Base-by-base conservation (phyloP, 805 yeast species). In the Hagleromyces aurorensis region DNA sequence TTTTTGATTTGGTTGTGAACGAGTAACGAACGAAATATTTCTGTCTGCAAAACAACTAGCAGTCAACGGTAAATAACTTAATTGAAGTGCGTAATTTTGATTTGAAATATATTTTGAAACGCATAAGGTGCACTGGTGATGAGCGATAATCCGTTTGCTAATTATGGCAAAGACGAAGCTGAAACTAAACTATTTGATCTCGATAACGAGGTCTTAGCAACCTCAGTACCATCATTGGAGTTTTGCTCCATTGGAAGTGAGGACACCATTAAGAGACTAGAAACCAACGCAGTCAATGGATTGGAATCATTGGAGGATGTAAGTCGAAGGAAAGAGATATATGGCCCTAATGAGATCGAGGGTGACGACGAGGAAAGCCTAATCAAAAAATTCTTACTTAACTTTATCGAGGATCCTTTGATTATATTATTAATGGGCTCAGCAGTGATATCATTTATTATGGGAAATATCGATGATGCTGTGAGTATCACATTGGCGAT, bases 381-480 rank as follows among this genome's bases (percentile, higher is more conserved):
- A 24, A 36, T 72, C n/a, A 56, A 69, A 60, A 81, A 83, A 55
- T 91, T 91, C 46, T 29, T 85, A 7, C 65, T 78, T 36, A 84
- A 78, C 32, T 91, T 91, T 50, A 77, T 83, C 47, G 87, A 82
- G 44, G 95, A 91, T 59, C 96, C 96, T 14, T 67, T 91, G 60
- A 89, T 91, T 42, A 63, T 91, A 43, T 63, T 91, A 35, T 67
- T 91, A 46, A 82, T 87, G 22, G 96, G 91, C 0, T 85, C 96
- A 1, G 96, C 98, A 0, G 71, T 70, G 2, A 67, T 91, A 19
- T 78, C 93, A 39, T 82, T 89, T 43, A 57, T 83, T 46, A 84
- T 91, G 93, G 95, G 96, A n/a, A 91, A 91, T 59, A 74, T 75
- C 18, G 96, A 91, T 53, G 99, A 91, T 56, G 94, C 97, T 2